A percentile compares a stretch with the other conserved stretches of the same genome.
Conservation (phyloP, 192 early-diverging fungal species). For the Lobosporangium transversale region DNA sequence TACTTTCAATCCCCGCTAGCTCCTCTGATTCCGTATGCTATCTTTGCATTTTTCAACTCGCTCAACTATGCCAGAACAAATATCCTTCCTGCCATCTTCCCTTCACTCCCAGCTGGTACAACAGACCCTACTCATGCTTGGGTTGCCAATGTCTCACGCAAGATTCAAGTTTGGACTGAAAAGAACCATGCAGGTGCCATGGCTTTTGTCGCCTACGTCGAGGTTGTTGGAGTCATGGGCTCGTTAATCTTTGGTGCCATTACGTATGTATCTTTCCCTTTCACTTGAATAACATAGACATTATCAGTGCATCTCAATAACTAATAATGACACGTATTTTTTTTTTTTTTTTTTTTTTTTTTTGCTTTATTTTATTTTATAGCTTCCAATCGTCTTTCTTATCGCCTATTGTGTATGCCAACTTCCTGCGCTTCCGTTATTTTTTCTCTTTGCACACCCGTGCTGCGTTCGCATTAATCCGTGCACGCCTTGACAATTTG, state of each 20-base stretch:
- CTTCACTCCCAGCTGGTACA: conserved; percentile 34
- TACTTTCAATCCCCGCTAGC: conserved; percentile 62
- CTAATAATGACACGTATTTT: not conserved
- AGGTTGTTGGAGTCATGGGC: conserved; percentile 77
- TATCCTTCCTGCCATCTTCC: conserved; percentile 75
- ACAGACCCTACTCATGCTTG: conserved; percentile 38
- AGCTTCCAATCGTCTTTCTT: conserved; percentile 60
- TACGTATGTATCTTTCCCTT: conserved; percentile 52
- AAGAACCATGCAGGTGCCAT: conserved; percentile 73
- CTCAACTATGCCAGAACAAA: conserved; percentile 77
- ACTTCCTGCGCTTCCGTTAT: conserved; percentile 81
- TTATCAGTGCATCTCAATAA: too few species aligned
- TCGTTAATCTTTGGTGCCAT: conserved; percentile 63
- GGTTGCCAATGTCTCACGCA: conserved; percentile 56
- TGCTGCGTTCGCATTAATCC: conserved; percentile 54
- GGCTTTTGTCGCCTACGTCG: conserved; percentile 70
- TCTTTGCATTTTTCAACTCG: conserved; percentile 82
- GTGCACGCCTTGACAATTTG: conserved; percentile 51
- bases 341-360: not conserved
- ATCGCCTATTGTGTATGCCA: conserved; percentile 69
- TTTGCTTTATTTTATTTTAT: conserved; percentile 17
- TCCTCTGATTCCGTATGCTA: conserved; percentile 76
- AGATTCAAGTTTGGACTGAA: conserved; percentile 62
- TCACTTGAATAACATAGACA: too few species aligned
- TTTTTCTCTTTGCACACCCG: conserved; percentile 68